Percentiles rank a stretch among this genome's conserved stretches.
Conservation (phyloP, 1,139 yeast genomes). For the Casaregolazyma suthepensis region DNA sequence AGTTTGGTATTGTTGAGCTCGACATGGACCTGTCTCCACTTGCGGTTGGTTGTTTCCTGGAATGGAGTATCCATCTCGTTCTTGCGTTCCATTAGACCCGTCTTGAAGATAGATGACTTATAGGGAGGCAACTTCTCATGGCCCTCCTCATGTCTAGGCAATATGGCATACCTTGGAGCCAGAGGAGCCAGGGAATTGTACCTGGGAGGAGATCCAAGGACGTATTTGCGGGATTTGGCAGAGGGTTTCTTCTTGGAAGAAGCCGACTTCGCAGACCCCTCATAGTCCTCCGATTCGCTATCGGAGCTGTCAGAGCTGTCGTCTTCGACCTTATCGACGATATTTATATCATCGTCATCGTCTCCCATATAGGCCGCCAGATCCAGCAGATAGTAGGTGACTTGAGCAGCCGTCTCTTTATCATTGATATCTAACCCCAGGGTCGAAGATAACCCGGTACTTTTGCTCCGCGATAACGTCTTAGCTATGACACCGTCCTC, state of each 20-base stretch:
- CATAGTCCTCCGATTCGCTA: slow-evolving; percentile 2
- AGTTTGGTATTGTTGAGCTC: slow-evolving; percentile 56
- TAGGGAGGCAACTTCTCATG: slow-evolving; percentile 32
- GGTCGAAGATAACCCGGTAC: slow-evolving; percentile 1
- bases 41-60: slow-evolving; percentile 36
- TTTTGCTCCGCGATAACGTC: not conserved
- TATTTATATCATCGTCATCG: slow-evolving; percentile 5
- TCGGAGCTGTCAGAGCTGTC: slow-evolving; percentile 9
- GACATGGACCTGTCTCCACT: slow-evolving; percentile 49
- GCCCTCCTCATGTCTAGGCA: slow-evolving; percentile 33
- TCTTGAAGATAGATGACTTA: slow-evolving; percentile 27
- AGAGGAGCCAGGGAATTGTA: slow-evolving; percentile 25
- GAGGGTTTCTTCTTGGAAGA: not conserved
- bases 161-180: slow-evolving; percentile 24
- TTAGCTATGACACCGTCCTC: not conserved
- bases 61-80: slow-evolving; percentile 34
- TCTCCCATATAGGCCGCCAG: slow-evolving; percentile 7
- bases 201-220: slow-evolving; percentile 20
- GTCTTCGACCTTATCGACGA: slow-evolving; percentile 8
- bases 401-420: not conserved
- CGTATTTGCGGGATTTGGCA: not conserved
- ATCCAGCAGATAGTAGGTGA: slow-evolving; percentile 7
- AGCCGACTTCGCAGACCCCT: not conserved
- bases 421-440: slow-evolving; percentile 8
- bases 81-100: slow-evolving; percentile 31